These are phyloP conservation scores for Sabuloglossum arenarium DNA, from an alignment of 495 filamentous ascomycete species.

Conservation along the genomic window DNA sequence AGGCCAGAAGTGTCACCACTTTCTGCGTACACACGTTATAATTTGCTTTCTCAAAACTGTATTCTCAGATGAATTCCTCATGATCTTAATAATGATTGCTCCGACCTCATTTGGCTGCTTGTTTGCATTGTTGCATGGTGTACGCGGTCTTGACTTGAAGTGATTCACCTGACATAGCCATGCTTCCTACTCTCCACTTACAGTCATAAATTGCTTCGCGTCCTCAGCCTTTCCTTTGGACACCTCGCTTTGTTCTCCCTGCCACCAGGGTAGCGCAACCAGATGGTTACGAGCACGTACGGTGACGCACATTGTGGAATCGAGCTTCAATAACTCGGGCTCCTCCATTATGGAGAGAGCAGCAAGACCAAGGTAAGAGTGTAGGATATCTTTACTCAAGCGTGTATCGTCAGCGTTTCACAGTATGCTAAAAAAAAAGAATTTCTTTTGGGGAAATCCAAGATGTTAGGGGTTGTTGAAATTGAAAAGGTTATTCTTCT, in stretches of 20 bases:
- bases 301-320: conserved; percentile 49
- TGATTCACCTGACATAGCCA: neutral
- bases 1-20: neutral
- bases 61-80: neutral
- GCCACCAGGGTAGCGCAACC: conserved; percentile 8
- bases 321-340: conserved; percentile 36
- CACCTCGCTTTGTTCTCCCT: neutral
- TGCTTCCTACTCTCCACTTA: neutral
- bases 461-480: neutral
- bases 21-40: neutral
- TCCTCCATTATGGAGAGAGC: conserved; percentile 48
- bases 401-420: neutral
- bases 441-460: neutral
- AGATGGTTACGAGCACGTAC: conserved; percentile 22
- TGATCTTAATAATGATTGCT: neutral
- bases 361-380: conserved; percentile 74
- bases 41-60: neutral
- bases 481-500: no score
- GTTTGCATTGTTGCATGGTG: neutral
- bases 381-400: conserved; percentile 47
- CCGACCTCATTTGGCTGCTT: neutral
- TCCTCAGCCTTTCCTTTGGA: neutral
- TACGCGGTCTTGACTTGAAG: neutral
- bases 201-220: neutral
- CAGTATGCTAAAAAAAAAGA: no score